Base-by-base conservation (phyloP, 306 rosid species). In the Crataegus laevigata region DNA sequence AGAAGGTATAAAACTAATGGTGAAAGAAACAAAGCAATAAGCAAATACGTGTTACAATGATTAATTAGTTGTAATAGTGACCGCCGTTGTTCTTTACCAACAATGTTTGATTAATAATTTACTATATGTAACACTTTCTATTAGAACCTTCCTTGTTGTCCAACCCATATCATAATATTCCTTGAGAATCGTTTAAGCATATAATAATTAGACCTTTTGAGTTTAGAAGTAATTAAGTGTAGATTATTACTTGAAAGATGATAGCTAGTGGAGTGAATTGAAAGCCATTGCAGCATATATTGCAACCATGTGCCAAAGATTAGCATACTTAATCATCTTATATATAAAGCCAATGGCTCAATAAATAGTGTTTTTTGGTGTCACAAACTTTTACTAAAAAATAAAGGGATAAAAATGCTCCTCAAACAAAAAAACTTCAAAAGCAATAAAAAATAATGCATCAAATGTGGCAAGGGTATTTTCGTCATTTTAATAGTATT, bases 261-360 rank as follows among this genome's bases (percentile, higher is more conserved):
- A 81, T 77, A 68, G n/a, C 82, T 79, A 68, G 87, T 85, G 83
- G 87, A 85, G 93, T 87, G 82, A 91, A 82, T 82, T 60, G 73
- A 55, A 91, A 91, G 96, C 79, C 80, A 91, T 81, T 78, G 81
- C 78, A 80, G 40, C 40, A 36, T 36, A 74, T 77, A 88, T 80
- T 79, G 82, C 40, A 36, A 50, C 75, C 91, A 88, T 80, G 96
- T 85, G 91, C 87, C 69, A 75, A 32, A 79, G 82, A 89, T 81
- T 84, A 64, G 54, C 38, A 3, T 70, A 52, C 34, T 72, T 50
- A 43, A 19, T 40, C 22, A 32, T n/a, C n/a, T n/a, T n/a, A n/a
- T n/a, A n/a, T n/a, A n/a, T n/a, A n/a, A n/a, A n/a, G n/a, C n/a
- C n/a, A n/a, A n/a, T n/a, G n/a, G n/a, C n/a, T n/a, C n/a, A n/a